phyloP scores from a whole-genome alignment of 2,329 filamentous ascomycete species.

The Ophiostoma angusticollis region DNA sequence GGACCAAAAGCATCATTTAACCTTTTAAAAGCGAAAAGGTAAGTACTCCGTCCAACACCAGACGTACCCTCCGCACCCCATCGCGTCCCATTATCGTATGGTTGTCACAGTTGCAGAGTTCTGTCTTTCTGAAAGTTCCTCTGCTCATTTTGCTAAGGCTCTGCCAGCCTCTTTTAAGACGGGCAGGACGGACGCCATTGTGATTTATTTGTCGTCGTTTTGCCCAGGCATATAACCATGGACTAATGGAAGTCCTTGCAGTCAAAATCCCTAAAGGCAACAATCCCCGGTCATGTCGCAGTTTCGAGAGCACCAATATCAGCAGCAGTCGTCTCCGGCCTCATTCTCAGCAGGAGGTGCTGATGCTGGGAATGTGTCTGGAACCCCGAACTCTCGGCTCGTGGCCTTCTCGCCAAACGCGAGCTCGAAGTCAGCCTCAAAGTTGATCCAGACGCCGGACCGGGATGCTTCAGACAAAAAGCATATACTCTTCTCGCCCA shows the following conservation, averaged over 20 bases:
- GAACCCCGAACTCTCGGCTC: constrained; percentile 51
- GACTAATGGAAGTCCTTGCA: not conserved
- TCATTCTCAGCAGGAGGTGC: constrained; percentile 25
- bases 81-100: too few species aligned
- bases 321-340: constrained; percentile 35
- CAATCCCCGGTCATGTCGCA: constrained; percentile 24
- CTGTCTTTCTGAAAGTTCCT: too few species aligned
- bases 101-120: too few species aligned
- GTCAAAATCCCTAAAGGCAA: too few species aligned
- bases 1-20: not conserved
- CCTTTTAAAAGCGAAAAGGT: not conserved
- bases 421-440: constrained; percentile 29
- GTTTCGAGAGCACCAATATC: constrained; percentile 25
- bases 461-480: constrained; percentile 19
- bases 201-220: not conserved
- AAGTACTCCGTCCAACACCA: too few species aligned
- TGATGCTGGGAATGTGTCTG: constrained; percentile 16
- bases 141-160: too few species aligned
- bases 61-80: too few species aligned
- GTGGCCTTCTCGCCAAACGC: constrained; percentile 53
- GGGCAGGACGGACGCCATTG: too few species aligned
- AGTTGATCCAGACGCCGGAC: constrained; percentile 22
- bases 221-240: too few species aligned
- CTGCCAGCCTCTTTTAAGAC: too few species aligned
- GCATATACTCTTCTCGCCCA: constrained; percentile 17